A percentile compares a stretch with the other conserved stretches of the same genome.
Conservation (phyloP, 345 rosid species). For the Eutrema heterophyllum region DNA sequence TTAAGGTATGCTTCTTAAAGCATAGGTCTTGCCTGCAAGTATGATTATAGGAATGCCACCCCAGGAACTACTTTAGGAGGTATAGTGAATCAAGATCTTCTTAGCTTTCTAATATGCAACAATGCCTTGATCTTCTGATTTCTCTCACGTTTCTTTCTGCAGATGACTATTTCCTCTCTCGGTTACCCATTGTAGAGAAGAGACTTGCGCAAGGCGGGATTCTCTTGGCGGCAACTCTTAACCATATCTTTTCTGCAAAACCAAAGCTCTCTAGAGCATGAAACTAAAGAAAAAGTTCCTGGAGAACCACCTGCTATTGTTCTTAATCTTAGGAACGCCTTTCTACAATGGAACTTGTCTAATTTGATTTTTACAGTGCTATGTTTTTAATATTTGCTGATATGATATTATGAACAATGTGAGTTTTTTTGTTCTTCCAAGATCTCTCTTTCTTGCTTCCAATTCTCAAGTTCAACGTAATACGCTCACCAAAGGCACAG, state of each 20-base stretch:
- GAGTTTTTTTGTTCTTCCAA: too few species aligned
- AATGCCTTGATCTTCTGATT: neutral
- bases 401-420: too few species aligned
- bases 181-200: slow-evolving; percentile 72
- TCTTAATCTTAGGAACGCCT: neutral
- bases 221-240: slow-evolving; percentile 75
- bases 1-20: slow-evolving; percentile 85
- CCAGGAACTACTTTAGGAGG: slow-evolving; percentile 84
- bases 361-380: too few species aligned
- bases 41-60: slow-evolving; percentile 72
- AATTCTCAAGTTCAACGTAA: too few species aligned
- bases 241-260: slow-evolving; percentile 58
- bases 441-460: too few species aligned
- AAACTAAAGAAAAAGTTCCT: slow-evolving; percentile 7
- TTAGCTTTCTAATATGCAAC: neutral
- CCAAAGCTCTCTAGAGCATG: slow-evolving; percentile 37
- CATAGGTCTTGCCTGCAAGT: slow-evolving; percentile 75
- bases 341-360: neutral
- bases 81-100: slow-evolving; percentile 24
- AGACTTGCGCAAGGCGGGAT: slow-evolving; percentile 88
- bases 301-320: neutral
- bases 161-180: slow-evolving; percentile 80
- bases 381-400: too few species aligned
- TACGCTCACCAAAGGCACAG: too few species aligned
- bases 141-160: neutral